Evolutionary conservation across 2,329 filamentous ascomycete species (phyloP).

Genomic region (Claviceps sp.): DNA sequence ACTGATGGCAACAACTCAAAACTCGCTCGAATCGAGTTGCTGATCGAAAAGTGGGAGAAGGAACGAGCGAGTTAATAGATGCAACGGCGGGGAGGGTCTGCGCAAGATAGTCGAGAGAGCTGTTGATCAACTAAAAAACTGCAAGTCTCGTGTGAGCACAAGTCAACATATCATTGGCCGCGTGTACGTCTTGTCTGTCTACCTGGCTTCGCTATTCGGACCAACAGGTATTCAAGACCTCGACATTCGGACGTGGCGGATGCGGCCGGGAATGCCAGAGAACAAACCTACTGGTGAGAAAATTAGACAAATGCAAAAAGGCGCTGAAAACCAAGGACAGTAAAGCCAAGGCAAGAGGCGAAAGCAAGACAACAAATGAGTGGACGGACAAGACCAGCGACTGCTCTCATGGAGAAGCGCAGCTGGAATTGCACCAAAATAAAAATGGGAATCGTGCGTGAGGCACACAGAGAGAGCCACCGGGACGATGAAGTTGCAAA

Average conservation of each 20-base stretch:
- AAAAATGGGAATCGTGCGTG: constrained; percentile 4
- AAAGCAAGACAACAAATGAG: constrained; percentile 31
- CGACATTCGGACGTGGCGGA: background rate
- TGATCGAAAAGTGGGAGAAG: background rate
- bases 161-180: background rate
- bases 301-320: constrained; percentile 6
- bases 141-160: background rate
- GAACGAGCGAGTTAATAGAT: background rate
- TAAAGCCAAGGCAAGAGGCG: constrained; percentile 13
- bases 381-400: constrained; percentile 48
- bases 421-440: constrained; percentile 42
- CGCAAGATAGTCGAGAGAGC: background rate
- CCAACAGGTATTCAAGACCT: background rate
- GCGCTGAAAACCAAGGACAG: constrained; percentile 4
- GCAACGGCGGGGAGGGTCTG: background rate
- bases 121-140: background rate
- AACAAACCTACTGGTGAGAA: constrained; percentile 2
- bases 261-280: background rate
- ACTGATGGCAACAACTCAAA: background rate
- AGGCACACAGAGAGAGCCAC: constrained; percentile 4
- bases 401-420: constrained; percentile 35
- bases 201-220: background rate
- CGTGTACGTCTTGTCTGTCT: background rate
- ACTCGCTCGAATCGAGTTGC: background rate
- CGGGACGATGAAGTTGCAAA: constrained; percentile 4